These are phyloP conservation scores for Botrytis squamosa DNA, from an alignment of 2,329 filamentous ascomycete species.

Conservation along the genomic window DNA sequence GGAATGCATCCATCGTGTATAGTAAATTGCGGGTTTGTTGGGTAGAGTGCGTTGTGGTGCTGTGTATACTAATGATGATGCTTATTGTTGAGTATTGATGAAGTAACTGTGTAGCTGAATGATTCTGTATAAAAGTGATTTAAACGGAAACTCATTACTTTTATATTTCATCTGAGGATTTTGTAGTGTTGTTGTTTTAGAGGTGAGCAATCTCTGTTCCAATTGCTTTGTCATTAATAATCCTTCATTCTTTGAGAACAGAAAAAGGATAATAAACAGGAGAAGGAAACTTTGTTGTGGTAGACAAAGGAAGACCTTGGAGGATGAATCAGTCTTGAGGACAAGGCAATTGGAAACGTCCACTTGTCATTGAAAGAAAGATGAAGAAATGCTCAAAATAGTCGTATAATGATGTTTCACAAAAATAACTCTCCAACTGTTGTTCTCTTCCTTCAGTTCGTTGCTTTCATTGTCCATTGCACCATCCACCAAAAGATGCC, in stretches of 20 bases:
- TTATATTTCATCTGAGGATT: not conserved
- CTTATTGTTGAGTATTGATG: not conserved
- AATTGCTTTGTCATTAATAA: not conserved
- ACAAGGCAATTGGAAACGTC: not conserved
- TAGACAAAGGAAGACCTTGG: no score
- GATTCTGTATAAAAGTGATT: not conserved
- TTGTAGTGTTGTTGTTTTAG: not conserved
- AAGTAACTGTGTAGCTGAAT: not conserved
- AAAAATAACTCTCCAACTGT: not conserved
- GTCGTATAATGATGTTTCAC: not conserved
- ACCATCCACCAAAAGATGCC: no score
- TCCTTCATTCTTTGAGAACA: no score
- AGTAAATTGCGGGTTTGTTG: not conserved
- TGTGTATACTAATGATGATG: not conserved
- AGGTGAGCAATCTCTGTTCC: not conserved
- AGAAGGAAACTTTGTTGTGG: no score
- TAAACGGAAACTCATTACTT: rapidly evolving
- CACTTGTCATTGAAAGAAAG: not conserved
- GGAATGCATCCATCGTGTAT: not conserved
- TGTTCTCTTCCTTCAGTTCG: not conserved
- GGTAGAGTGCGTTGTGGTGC: not conserved
- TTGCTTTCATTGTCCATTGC: not conserved
- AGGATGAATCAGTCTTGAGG: not conserved
- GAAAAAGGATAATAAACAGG: no score
- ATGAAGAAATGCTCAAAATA: not conserved